Base-by-base conservation (phyloP, 2,329 filamentous ascomycete genomes). In the Juglanconis sp. region DNA sequence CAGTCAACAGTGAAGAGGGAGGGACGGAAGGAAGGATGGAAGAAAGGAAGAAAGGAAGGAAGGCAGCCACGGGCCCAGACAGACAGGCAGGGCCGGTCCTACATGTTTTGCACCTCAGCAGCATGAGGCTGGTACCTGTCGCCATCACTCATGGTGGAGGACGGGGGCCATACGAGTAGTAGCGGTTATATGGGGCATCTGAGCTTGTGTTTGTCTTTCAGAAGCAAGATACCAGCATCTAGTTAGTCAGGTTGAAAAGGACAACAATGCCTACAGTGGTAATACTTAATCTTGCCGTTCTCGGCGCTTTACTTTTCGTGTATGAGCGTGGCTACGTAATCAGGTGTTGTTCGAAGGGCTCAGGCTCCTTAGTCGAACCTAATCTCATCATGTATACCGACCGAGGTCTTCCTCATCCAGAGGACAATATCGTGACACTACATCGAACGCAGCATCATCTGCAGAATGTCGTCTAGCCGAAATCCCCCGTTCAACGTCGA, bases 161-260 rank as follows among this genome's bases (percentile, higher is more conserved):
- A 48, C 17, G 46, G 31, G 53, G 48, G 40, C 47, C 49, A 51
- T 13, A 49, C 46, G 38, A 44, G 34, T 44, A 36, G 56, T 35
- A 53, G 47, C 24, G 24, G 52, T 35, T 50, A 57, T 60, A 34
- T 54, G 53, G 53, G 53, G 61, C 49, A 63, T 54, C 50, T 52
- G 49, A 51, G 31, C 30, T 13, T 9, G 40, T 47, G 34, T 56
- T 47, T 52, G 47, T 36, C 49, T 51, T 40, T 36, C 47, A 30
- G 31, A 44, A 57, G 54, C 55, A 57, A 38, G 61, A 52, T 63
- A 52, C 50, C 35, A 54, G 59, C 47, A 63, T 60, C 52, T 63
- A 60, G 17, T 51, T 57, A 58, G 38, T 44, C 31, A 59, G 52
- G 30, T 59, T 53, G 52, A 55, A 53, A 31, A 38, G 38, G 36